phyloP scores from a whole-genome alignment of 31 red algal genomes.

The Porphyra umbilicalis region DNA sequence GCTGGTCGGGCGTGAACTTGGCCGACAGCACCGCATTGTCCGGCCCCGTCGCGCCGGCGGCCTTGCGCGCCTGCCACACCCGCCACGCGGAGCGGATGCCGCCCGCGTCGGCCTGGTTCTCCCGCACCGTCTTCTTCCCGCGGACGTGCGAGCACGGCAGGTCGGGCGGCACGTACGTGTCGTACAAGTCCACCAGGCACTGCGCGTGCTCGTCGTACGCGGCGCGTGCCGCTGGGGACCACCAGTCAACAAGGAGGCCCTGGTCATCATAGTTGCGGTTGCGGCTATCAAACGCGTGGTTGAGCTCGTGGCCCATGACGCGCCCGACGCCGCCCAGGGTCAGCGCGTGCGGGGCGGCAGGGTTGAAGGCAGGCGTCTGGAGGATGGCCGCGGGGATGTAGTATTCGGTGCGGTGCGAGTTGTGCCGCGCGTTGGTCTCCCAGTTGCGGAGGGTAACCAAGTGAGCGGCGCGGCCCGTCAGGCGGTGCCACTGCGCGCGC shows the following conservation, averaged over 20 bases:
- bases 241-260: neutral
- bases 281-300: neutral
- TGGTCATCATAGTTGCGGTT: neutral
- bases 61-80: neutral
- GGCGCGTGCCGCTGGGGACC: neutral
- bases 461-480: no score
- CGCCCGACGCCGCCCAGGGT: neutral
- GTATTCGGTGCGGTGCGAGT: neutral
- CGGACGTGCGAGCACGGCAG: no score
- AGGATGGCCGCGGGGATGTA: neutral
- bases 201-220: neutral
- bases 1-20: neutral
- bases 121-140: neutral
- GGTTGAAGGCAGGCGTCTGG: neutral
- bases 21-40: neutral
- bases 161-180: neutral
- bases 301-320: neutral
- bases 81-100: neutral
- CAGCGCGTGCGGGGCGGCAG: neutral
- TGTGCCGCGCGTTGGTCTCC: neutral
- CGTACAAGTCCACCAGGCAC: neutral
- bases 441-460: neutral
- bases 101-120: neutral
- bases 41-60: no score
- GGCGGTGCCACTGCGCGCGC: neutral